Evolutionary conservation across 768 basidiomycete genomes (phyloP).

Genomic region (Phaeotremella fagi): DNA sequence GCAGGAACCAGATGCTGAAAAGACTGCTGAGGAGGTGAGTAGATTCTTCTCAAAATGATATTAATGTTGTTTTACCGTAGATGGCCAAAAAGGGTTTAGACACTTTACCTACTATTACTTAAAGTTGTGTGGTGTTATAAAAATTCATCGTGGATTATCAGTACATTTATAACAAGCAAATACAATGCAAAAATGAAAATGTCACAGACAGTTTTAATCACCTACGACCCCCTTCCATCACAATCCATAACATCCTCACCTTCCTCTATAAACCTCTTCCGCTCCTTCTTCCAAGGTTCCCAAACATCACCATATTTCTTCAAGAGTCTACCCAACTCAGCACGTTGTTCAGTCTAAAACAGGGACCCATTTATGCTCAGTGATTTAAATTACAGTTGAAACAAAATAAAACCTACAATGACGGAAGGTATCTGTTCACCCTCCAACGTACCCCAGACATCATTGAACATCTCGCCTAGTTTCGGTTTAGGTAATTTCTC

Average conservation of each 20-base stretch:
- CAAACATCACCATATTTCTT: conserved; percentile 80
- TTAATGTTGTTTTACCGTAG: conserved; percentile 4
- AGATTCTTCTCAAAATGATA: background rate
- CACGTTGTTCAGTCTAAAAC: conserved; percentile 70
- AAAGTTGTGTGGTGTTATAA: background rate
- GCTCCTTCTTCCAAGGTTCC: conserved; percentile 79
- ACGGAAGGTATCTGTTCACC: conserved; percentile 55
- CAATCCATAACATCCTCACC: conserved; percentile 44
- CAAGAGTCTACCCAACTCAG: conserved; percentile 67
- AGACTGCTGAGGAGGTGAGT: conserved; percentile 33
- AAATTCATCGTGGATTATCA: too few relatives aligned
- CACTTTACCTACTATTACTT: conserved; percentile 35
- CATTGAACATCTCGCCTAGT: conserved; percentile 75
- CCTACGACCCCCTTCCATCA: conserved; percentile 28
- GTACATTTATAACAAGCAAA: too few relatives aligned
- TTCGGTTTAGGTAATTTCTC: conserved; percentile 65
- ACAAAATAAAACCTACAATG: conserved; percentile 32
- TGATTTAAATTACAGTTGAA: background rate
- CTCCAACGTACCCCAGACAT: conserved; percentile 62
- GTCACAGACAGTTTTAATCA: background rate
- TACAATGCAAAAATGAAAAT: background rate
- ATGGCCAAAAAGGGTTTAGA: conserved; percentile 38
- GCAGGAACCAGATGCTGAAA: conserved; percentile 39
- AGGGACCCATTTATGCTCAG: background rate
- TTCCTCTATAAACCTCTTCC: conserved; percentile 48